Evolutionary conservation across 75 land plant genomes (phyloP).

Genomic region (Picea glauca): DNA sequence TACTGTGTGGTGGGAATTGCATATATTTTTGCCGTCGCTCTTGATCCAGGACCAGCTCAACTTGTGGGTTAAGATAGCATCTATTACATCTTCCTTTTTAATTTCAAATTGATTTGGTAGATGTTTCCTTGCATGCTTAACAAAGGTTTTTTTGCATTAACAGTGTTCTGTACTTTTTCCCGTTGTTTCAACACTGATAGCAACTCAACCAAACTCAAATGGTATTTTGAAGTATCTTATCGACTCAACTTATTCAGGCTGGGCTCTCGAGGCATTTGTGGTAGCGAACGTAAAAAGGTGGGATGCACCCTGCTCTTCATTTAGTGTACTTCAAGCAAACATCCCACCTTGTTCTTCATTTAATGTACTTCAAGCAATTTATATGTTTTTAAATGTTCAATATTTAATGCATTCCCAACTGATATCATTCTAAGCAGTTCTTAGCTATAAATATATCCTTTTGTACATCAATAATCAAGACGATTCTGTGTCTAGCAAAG

Average conservation of each 20-base stretch:
- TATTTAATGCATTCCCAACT: no score
- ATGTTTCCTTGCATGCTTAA: background rate
- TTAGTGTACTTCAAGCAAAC: no score
- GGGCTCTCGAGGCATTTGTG: constrained; percentile 90
- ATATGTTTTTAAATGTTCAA: no score
- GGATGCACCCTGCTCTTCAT: background rate
- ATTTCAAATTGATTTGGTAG: background rate
- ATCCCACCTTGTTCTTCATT: no score
- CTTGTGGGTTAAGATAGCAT: constrained; percentile 45
- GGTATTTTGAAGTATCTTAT: constrained; percentile 33
- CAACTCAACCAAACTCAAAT: constrained; percentile 41
- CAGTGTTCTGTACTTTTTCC: constrained; percentile 96
- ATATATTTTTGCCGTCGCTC: constrained; percentile 70
- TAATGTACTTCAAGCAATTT: no score
- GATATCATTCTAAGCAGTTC: no score
- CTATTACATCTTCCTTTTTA: background rate
- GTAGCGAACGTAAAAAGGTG: constrained; percentile 89
- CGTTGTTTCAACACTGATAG: constrained; percentile 74
- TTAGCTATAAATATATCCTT: no score
- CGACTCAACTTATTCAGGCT: constrained; percentile 59
- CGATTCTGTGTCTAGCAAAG: no score
- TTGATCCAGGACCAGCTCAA: constrained; percentile 81
- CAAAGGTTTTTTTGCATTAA: constrained; percentile 6
- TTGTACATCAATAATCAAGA: no score
- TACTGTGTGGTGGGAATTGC: constrained; percentile 92